phyloP scores from a whole-genome alignment of 1,139 yeast species.

The Kodamaea sp. region DNA sequence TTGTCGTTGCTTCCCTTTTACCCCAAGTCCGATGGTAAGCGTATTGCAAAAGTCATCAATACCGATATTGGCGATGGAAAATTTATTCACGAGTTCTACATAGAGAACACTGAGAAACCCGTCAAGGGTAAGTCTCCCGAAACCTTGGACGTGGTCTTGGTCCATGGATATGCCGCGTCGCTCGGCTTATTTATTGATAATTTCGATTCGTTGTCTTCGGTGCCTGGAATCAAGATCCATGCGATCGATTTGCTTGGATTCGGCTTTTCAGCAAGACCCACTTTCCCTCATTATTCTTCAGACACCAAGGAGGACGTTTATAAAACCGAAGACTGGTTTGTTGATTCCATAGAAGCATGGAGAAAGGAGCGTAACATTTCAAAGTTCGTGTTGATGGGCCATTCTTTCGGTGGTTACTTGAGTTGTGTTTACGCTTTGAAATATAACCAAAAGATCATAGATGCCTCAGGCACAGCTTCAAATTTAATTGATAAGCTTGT shows the following conservation, averaged over 20 bases:
- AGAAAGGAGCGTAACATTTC: constrained; percentile 55
- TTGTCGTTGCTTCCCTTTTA: constrained; percentile 56
- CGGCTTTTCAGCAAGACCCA: constrained; percentile 46
- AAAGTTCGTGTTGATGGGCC: constrained; percentile 77
- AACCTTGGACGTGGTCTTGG: constrained; percentile 37
- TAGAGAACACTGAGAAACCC: constrained; percentile 34
- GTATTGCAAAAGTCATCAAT: constrained; percentile 49
- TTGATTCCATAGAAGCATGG: constrained; percentile 87
- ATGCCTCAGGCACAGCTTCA: constrained; percentile 15
- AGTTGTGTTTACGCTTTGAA: constrained; percentile 76
- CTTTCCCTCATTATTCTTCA: constrained; percentile 34
- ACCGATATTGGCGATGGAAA: constrained; percentile 32
- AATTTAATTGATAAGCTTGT: constrained; percentile 41
- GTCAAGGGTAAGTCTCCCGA: constrained; percentile 8
- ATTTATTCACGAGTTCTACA: constrained; percentile 59
- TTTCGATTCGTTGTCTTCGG: constrained; percentile 37
- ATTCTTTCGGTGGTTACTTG: constrained; percentile 90
- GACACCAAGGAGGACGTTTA: constrained; percentile 30
- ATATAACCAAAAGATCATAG: constrained; percentile 38
- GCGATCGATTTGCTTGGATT: constrained; percentile 49
- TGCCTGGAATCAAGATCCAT: constrained; percentile 47
- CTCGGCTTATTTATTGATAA: constrained; percentile 46
- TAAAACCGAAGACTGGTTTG: constrained; percentile 71
- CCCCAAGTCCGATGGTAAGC: constrained; percentile 53
- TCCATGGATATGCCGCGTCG: constrained; percentile 52